Conservation (phyloP, 2,329 filamentous ascomycete genomes). For the Scedosporium boydii region DNA sequence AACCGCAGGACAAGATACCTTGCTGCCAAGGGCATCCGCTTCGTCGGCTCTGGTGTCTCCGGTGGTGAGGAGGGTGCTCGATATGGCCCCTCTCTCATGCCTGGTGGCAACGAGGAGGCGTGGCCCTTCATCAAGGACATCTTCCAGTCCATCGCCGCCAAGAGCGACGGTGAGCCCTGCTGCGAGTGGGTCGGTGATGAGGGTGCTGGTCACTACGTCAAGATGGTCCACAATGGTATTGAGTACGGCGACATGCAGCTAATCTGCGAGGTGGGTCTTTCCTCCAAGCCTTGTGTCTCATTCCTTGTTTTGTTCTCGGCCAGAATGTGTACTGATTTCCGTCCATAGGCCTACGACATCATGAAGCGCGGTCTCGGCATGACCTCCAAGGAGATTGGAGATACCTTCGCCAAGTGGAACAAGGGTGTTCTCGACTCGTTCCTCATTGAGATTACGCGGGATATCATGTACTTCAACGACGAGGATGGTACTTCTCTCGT, state of each 20-base stretch:
- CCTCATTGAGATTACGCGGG: conserved; percentile 97
- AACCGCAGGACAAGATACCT: conserved; percentile 95
- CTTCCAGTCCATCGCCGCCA: conserved; percentile 95
- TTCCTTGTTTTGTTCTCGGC: neutral
- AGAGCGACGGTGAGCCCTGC: conserved; percentile 94
- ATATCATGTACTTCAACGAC: conserved; percentile 98
- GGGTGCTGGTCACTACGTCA: conserved; percentile 99
- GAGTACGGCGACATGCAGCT: conserved; percentile 99
- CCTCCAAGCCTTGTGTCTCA: neutral
- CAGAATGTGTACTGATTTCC: conserved; percentile 12
- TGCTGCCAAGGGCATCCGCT: conserved; percentile 76
- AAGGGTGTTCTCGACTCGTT: conserved; percentile 97
- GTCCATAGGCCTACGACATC: conserved; percentile 84
- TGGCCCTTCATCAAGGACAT: conserved; percentile 99
- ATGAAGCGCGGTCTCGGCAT: conserved; percentile 96
- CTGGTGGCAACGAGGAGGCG: conserved; percentile 94
- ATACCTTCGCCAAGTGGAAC: conserved; percentile 94
- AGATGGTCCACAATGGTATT: conserved; percentile 99
- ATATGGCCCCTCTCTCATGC: conserved; percentile 96
- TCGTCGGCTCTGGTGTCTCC: conserved; percentile 94
- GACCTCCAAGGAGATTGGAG: conserved; percentile 87
- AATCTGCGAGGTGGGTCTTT: conserved; percentile 76
- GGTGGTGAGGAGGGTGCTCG: conserved; percentile 99
- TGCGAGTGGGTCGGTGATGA: conserved; percentile 99
- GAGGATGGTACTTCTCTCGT: conserved; percentile 84